phyloP scores from a whole-genome alignment of 352 stramenopile species.

The Ophiocytium majus region DNA sequence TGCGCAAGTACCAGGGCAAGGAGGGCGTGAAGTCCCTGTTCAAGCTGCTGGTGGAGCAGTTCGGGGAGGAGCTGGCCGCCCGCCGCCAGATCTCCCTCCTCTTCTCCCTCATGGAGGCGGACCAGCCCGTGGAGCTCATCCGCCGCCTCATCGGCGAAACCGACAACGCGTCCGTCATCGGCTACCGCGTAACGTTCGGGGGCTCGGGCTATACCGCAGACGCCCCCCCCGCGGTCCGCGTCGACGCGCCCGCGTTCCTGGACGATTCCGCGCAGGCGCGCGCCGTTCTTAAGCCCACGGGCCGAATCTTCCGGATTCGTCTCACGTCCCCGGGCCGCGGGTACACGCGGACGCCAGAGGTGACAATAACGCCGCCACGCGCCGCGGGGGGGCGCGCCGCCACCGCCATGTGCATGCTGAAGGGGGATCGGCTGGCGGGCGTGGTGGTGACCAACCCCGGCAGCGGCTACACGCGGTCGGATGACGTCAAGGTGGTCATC shows the following conservation, averaged over 20 bases:
- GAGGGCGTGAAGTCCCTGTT: conserved; percentile 54
- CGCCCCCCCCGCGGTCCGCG: conserved; percentile 41
- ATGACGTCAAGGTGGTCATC: conserved; percentile 21
- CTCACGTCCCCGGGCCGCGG: conserved; percentile 44
- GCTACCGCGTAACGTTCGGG: conserved; percentile 43
- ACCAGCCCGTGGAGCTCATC: conserved; percentile 58
- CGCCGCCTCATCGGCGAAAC: conserved; percentile 55
- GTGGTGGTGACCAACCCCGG: conserved; percentile 56
- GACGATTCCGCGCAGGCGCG: conserved; percentile 40
- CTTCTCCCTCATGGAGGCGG: conserved; percentile 49
- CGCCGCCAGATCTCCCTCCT: conserved; percentile 55
- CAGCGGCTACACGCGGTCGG: conserved; percentile 24
- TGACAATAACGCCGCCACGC: conserved; percentile 46
- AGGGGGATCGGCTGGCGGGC: conserved; percentile 54
- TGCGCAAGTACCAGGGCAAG: conserved; percentile 57
- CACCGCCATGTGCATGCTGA: conserved; percentile 48
- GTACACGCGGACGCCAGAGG: conserved; percentile 39
- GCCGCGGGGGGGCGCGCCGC: conserved; percentile 18
- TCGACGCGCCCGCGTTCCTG: conserved; percentile 44
- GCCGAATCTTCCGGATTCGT: conserved; percentile 49
- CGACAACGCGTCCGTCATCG: conserved; percentile 53
- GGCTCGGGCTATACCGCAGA: conserved; percentile 43
- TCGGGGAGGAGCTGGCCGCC: conserved; percentile 41
- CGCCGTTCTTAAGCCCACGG: conserved; percentile 41
- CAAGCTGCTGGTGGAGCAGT: conserved; percentile 52